These are phyloP conservation scores for Magnolia sinica DNA, from an alignment of 164 flowering plant genomes.

Conservation along the genomic window DNA sequence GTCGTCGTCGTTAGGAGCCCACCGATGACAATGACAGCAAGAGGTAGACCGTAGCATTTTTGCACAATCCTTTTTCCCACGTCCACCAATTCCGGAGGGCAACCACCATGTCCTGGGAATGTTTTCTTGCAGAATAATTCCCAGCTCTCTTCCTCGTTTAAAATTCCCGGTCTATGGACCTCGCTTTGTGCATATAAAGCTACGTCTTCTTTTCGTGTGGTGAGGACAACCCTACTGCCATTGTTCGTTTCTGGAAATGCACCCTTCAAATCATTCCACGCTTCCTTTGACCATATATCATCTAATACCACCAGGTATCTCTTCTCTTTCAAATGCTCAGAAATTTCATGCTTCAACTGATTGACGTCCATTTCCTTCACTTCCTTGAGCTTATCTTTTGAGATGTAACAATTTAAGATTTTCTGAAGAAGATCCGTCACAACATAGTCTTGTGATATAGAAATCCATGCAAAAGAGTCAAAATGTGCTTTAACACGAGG, in stretches of 20 bases:
- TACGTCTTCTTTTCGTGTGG: not conserved
- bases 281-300: not conserved
- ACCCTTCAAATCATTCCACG: not conserved
- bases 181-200: not conserved
- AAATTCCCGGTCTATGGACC: too few relatives aligned
- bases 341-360: not conserved
- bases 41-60: too few relatives aligned
- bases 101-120: too few relatives aligned
- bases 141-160: too few relatives aligned
- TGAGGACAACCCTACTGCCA: constrained; percentile 3
- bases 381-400: not conserved
- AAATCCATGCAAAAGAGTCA: not conserved
- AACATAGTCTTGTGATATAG: not conserved
- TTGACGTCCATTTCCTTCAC: too few relatives aligned
- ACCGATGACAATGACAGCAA: too few relatives aligned
- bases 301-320: constrained; percentile 2
- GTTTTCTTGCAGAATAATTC: too few relatives aligned
- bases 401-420: not conserved
- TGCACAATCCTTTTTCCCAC: too few relatives aligned
- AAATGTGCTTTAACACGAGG: not conserved
- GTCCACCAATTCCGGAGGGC: too few relatives aligned
- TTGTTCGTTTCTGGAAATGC: not conserved
- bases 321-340: not conserved
- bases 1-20: too few relatives aligned
- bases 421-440: not conserved